phyloP scores from a whole-genome alignment of 805 yeast species.

The Isabelozyma gotoi region DNA sequence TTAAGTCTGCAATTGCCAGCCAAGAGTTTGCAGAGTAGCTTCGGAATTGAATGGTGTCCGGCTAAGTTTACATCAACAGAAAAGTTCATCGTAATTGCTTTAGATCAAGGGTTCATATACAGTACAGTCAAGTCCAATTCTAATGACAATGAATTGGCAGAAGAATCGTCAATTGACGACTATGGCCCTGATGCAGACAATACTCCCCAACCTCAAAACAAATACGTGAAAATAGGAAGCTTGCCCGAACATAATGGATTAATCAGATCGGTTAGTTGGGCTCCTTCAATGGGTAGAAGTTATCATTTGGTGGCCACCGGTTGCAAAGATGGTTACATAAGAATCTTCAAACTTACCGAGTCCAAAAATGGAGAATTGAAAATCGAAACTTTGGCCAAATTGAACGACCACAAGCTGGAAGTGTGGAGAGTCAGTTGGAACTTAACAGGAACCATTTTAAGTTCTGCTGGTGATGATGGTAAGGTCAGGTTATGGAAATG shows the following conservation, averaged over 20 bases:
- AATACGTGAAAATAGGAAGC: conserved; percentile 55
- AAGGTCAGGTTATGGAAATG: conserved; percentile 90
- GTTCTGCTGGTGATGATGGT: conserved; percentile 96
- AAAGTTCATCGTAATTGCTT: conserved; percentile 77
- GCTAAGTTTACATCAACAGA: conserved; percentile 73
- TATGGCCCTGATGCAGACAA: conserved; percentile 10
- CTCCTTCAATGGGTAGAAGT: conserved; percentile 91
- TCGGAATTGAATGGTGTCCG: conserved; percentile 88
- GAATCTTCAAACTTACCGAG: conserved; percentile 76
- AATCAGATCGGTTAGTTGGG: conserved; percentile 91
- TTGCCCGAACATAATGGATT: conserved; percentile 85
- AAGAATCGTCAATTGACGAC: conserved; percentile 2
- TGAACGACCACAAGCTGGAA: conserved; percentile 78
- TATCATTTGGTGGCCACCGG: conserved; percentile 92
- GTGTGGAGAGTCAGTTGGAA: conserved; percentile 98
- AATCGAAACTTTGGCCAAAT: conserved; percentile 63
- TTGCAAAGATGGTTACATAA: conserved; percentile 89
- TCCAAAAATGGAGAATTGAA: conserved; percentile 28
- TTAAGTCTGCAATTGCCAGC: conserved; percentile 68
- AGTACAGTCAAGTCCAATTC: conserved; percentile 16
- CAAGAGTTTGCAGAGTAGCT: conserved; percentile 78
- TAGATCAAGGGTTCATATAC: conserved; percentile 86
- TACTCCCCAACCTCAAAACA: conserved; percentile 18
- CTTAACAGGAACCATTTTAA: conserved; percentile 84
- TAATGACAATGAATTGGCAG: conserved; percentile 1